Evolutionary conservation across 306 rosid genomes (phyloP).

Genomic region (Inga oerstediana): DNA sequence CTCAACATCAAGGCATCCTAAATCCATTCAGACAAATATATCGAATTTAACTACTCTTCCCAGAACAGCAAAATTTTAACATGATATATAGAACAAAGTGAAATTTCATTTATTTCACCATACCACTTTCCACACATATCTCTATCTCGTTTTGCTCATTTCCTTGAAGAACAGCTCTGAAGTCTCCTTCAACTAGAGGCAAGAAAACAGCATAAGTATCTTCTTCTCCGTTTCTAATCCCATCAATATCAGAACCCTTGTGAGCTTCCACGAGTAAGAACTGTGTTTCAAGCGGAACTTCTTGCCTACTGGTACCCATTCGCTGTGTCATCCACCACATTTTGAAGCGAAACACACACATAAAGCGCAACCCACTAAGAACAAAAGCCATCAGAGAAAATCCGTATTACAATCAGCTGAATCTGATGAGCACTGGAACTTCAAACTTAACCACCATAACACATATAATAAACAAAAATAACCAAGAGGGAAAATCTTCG

Average conservation of each 20-base stretch:
- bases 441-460: not conserved
- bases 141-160: slow-evolving; percentile 79
- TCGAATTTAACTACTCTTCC: not conserved
- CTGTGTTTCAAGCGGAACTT: slow-evolving; percentile 85
- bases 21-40: slow-evolving; percentile 29
- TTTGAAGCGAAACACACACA: slow-evolving; percentile 85
- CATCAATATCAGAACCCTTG: slow-evolving; percentile 45
- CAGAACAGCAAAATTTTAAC: not conserved
- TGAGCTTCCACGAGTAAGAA: slow-evolving; percentile 75
- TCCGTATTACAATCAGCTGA: not conserved
- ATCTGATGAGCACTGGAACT: not conserved
- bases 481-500: not conserved
- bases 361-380: slow-evolving; percentile 73
- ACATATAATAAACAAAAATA: not conserved
- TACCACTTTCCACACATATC: slow-evolving; percentile 95
- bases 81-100: not conserved
- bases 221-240: slow-evolving; percentile 38
- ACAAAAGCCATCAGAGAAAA: not conserved
- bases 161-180: slow-evolving; percentile 95
- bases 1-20: slow-evolving; percentile 85
- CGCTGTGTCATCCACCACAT: slow-evolving; percentile 99
- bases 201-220: slow-evolving; percentile 69
- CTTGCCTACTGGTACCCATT: slow-evolving; percentile 76
- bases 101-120: not conserved
- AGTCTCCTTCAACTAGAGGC: slow-evolving; percentile 94